A percentile compares a stretch with the other conserved stretches of the same genome.
These are phyloP conservation scores for rapeseed (Brassica napus) DNA, from an alignment of 345 rosid species.

Conservation along the genomic window DNA sequence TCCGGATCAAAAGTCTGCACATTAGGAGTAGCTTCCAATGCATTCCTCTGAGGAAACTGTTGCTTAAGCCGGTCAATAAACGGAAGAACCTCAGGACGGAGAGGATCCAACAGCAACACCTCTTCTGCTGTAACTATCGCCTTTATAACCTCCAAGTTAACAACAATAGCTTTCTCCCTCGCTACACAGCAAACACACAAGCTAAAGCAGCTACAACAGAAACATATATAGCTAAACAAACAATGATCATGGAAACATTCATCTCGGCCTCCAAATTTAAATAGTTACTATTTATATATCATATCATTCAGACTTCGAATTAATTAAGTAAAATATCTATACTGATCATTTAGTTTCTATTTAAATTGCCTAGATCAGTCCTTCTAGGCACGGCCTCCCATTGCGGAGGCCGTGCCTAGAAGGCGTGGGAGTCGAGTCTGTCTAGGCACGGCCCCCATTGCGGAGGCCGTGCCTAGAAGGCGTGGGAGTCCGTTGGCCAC, in stretches of 20 bases:
- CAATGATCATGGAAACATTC: neutral
- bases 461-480: too few species aligned
- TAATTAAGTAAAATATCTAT: too few species aligned
- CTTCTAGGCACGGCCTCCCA: too few species aligned
- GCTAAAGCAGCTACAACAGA: neutral
- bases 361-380: too few species aligned
- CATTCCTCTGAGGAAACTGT: neutral
- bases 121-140: neutral
- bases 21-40: neutral
- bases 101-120: neutral
- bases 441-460: too few species aligned
- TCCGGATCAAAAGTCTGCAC: neutral
- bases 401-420: too few species aligned
- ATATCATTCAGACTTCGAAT: neutral
- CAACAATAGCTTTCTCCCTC: neutral
- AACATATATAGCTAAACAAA: neutral
- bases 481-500: too few species aligned
- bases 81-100: neutral
- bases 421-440: too few species aligned
- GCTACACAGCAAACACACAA: neutral
- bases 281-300: neutral
- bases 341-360: too few species aligned
- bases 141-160: neutral
- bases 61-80: neutral
- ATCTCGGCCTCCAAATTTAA: neutral